Conservation (phyloP, 2,329 filamentous ascomycete species). For the Aspergillus nomiae region DNA sequence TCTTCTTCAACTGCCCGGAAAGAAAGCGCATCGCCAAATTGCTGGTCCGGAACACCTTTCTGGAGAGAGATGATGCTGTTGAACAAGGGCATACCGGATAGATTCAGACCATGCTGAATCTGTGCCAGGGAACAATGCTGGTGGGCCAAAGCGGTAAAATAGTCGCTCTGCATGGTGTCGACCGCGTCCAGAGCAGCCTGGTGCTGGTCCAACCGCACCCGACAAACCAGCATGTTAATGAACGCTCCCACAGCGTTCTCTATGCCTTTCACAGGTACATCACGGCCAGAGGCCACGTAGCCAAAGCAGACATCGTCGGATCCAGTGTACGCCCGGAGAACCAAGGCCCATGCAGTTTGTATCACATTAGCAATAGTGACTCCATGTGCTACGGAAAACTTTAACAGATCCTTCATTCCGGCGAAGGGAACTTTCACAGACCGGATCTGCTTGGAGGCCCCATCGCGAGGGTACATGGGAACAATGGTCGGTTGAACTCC, state of each 20-base stretch:
- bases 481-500: not conserved
- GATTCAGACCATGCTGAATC: not conserved
- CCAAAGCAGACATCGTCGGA: conserved; percentile 44
- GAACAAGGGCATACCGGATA: not conserved
- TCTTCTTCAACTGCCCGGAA: not conserved
- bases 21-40: not conserved
- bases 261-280: conserved; percentile 35
- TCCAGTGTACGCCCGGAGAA: conserved; percentile 37
- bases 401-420: not conserved
- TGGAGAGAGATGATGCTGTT: conserved; percentile 3
- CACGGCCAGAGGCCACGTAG: conserved; percentile 42
- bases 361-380: conserved; percentile 31
- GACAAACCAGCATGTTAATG: conserved; percentile 11
- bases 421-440: not conserved
- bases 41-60: not conserved
- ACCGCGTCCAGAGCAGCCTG: not conserved
- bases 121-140: conserved; percentile 1
- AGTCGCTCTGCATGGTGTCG: not conserved
- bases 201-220: not conserved
- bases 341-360: conserved; percentile 42
- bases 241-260: conserved; percentile 39
- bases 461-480: not conserved
- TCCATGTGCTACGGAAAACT: not conserved
- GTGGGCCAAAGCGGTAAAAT: not conserved
- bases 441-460: not conserved